phyloP scores from a whole-genome alignment of 2,329 filamentous ascomycete species.

The Parastagonospora nodorum region DNA sequence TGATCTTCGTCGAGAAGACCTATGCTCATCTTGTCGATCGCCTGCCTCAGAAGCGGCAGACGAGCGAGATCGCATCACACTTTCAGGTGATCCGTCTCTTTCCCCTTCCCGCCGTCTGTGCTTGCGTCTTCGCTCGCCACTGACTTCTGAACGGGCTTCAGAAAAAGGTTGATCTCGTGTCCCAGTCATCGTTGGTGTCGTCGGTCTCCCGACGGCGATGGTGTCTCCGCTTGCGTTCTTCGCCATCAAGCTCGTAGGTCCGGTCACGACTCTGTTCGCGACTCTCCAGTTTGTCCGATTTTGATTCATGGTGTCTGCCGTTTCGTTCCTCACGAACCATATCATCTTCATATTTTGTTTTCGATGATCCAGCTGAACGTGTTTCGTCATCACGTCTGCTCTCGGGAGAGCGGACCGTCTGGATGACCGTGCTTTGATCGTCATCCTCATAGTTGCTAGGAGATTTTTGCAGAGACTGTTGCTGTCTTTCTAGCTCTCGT shows the following conservation, averaged over 20 bases:
- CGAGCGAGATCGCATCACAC: slow-evolving; percentile 30
- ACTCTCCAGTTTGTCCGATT: slow-evolving; percentile 19
- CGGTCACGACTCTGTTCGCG: slow-evolving; percentile 45
- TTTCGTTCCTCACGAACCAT: slow-evolving; percentile 38
- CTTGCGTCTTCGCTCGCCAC: slow-evolving; percentile 41
- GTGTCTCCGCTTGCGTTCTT: slow-evolving; percentile 39
- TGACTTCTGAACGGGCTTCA: slow-evolving; percentile 43
- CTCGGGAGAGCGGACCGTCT: slow-evolving; percentile 4
- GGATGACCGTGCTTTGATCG: slow-evolving; percentile 11
- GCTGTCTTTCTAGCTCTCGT: slow-evolving; percentile 21
- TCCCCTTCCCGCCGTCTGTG: slow-evolving; percentile 41
- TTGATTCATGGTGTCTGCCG: slow-evolving; percentile 27
- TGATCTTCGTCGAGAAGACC: slow-evolving; percentile 47
- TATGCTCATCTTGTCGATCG: slow-evolving; percentile 47
- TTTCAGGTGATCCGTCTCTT: slow-evolving; percentile 37
- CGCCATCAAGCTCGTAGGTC: slow-evolving; percentile 37
- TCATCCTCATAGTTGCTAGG: slow-evolving; percentile 5
- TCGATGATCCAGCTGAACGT: slow-evolving; percentile 28
- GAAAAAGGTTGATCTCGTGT: slow-evolving; percentile 47
- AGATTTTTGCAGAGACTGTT: slow-evolving; percentile 15
- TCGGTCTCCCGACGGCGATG: slow-evolving; percentile 39
- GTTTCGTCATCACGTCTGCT: slow-evolving; percentile 26
- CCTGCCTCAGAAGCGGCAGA: slow-evolving; percentile 49
- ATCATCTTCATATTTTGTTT: slow-evolving; percentile 34
- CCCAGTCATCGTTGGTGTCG: slow-evolving; percentile 46